phyloP scores from a whole-genome alignment of 176 grass and related monocot species.

The Eragrostis curvula region DNA sequence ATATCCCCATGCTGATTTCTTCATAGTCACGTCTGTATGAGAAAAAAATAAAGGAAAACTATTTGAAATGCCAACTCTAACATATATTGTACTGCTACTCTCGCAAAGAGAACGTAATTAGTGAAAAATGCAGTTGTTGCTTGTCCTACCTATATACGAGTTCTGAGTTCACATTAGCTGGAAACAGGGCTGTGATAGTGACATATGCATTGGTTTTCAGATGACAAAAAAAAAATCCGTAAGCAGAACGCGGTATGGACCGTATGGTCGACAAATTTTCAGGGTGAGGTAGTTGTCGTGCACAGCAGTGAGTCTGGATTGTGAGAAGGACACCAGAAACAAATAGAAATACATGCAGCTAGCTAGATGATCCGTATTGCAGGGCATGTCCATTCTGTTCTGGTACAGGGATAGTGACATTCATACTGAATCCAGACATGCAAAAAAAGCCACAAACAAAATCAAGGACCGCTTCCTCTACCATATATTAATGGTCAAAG shows the following conservation, averaged over 20 bases:
- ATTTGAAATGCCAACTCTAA: too few species aligned
- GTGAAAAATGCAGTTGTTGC: too few species aligned
- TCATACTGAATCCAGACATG: neutral
- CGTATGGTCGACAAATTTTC: neutral
- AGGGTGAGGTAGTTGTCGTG: neutral
- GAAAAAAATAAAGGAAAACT: too few species aligned
- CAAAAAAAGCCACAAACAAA: neutral
- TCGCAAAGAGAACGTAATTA: too few species aligned
- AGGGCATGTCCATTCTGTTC: neutral
- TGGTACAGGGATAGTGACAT: neutral
- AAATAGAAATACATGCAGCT: neutral
- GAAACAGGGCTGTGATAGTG: neutral
- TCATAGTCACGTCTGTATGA: too few species aligned
- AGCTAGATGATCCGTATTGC: neutral
- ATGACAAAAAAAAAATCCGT: neutral
- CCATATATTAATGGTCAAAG: neutral
- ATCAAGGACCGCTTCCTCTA: neutral
- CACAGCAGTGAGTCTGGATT: slow-evolving; percentile 7
- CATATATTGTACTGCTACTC: too few species aligned
- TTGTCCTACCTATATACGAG: too few species aligned
- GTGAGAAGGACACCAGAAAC: neutral
- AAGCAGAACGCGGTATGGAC: neutral
- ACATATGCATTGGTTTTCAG: neutral
- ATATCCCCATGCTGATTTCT: too few species aligned
- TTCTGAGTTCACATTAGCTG: neutral